A percentile compares a stretch with the other conserved stretches of the same genome.
Evolutionary conservation across 208 protist species (phyloP).

Genomic region (Leishmania guyanensis): DNA sequence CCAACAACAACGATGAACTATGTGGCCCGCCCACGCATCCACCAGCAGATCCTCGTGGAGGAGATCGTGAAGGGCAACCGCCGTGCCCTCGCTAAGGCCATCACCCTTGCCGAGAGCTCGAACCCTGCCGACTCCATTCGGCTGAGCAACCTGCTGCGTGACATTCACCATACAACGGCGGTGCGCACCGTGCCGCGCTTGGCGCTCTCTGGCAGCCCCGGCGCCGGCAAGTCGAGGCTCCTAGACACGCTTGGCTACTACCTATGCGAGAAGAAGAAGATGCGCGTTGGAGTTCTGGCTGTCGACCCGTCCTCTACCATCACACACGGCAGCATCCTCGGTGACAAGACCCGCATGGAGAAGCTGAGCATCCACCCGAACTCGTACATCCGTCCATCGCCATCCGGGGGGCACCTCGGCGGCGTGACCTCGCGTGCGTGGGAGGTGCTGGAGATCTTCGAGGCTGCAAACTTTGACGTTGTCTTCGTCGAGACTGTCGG

Average conservation of each 20-base stretch:
- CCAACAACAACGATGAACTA: conserved; percentile 32
- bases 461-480: conserved; percentile 91
- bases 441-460: conserved; percentile 92
- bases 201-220: conserved; percentile 94
- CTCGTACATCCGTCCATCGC: conserved; percentile 93
- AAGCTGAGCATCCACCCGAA: conserved; percentile 76
- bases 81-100: conserved; percentile 59
- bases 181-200: conserved; percentile 68
- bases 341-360: conserved; percentile 96
- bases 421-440: conserved; percentile 90
- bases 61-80: conserved; percentile 52
- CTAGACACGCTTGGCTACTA: conserved; percentile 88
- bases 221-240: conserved; percentile 95
- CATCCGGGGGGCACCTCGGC: conserved; percentile 89
- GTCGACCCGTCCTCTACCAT: conserved; percentile 92
- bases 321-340: conserved; percentile 93
- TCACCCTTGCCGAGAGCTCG: conserved; percentile 72
- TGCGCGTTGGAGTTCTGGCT: conserved; percentile 84
- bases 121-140: conserved; percentile 34
- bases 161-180: conserved; percentile 35
- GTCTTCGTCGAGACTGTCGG: conserved; percentile 97
- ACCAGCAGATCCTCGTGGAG: conserved; percentile 27
- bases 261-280: conserved; percentile 42
- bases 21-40: conserved; percentile 23
- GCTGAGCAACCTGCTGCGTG: conserved; percentile 39